A percentile compares a stretch with the other conserved stretches of the same genome.
phyloP scores from a whole-genome alignment of 192 early-diverging fungal species.

The Obelidium mucronatum region DNA sequence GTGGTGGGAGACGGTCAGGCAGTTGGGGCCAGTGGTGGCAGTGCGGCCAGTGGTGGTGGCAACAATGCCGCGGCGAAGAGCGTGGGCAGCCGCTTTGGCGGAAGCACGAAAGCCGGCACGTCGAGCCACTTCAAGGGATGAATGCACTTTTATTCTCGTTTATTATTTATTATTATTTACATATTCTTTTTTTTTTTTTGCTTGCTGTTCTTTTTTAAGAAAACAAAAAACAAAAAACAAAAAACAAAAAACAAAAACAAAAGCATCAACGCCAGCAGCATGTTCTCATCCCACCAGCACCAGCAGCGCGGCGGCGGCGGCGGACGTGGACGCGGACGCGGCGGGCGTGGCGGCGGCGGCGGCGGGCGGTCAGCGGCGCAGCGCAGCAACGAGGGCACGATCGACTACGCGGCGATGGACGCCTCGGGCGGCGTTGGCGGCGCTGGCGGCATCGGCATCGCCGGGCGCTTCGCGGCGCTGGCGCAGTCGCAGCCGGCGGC shows the following conservation, averaged over 20 bases:
- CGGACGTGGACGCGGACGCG: slow-evolving; percentile 9
- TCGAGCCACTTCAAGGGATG: too few species aligned
- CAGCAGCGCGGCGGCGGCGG: too few species aligned
- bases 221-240: neutral
- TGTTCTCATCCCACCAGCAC: too few species aligned
- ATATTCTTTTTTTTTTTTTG: neutral
- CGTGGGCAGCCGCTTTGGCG: too few species aligned
- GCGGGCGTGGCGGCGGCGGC: slow-evolving; percentile 15
- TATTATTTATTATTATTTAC: too few species aligned
- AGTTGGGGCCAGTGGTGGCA: too few species aligned
- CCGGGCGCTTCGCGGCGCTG: neutral
- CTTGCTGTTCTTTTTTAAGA: neutral
- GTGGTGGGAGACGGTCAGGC: too few species aligned
- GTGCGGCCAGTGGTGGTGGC: too few species aligned
- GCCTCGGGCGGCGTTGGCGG: neutral
- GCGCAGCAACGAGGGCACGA: neutral
- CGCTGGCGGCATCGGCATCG: neutral
- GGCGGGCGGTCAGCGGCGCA: slow-evolving; percentile 11
- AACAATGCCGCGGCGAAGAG: too few species aligned
- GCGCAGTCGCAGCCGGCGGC: too few species aligned
- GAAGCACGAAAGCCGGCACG: too few species aligned
- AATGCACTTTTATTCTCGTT: too few species aligned
- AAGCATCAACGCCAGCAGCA: neutral
- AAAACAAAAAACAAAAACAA: neutral
- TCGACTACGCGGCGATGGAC: slow-evolving; percentile 15